Percentiles rank a stretch among this genome's conserved stretches.
phyloP scores from a whole-genome alignment of 495 filamentous ascomycete genomes.

The Tuber melanosporum region DNA sequence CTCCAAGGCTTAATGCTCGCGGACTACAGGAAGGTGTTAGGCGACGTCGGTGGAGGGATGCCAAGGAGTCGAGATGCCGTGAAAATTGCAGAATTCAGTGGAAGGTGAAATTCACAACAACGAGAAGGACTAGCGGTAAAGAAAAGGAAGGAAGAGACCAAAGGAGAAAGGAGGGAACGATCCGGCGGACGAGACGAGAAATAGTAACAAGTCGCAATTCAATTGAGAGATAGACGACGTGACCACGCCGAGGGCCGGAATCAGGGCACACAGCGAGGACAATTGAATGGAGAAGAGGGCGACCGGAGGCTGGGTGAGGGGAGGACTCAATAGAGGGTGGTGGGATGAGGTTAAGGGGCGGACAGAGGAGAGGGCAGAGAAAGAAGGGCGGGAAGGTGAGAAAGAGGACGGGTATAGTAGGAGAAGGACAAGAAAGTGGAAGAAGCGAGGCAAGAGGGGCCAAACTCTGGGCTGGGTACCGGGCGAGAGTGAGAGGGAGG shows the following conservation, averaged over 20 bases:
- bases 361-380: neutral
- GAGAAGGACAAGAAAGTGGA: neutral
- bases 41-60: neutral
- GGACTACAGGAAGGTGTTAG: neutral
- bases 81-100: neutral
- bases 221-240: neutral
- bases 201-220: neutral
- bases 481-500: slow-evolving; percentile 1
- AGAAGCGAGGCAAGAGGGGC: neutral
- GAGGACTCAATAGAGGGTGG: neutral
- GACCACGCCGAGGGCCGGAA: neutral
- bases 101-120: neutral
- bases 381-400: slow-evolving; percentile 18
- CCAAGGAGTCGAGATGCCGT: neutral
- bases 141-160: neutral
- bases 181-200: neutral
- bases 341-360: neutral
- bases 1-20: neutral
- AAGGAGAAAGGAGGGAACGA: neutral
- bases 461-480: neutral
- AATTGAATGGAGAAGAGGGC: slow-evolving; percentile 18
- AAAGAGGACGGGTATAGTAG: slow-evolving; percentile 13
- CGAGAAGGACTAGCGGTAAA: neutral
- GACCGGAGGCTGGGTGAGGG: slow-evolving; percentile 19
- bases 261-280: neutral